Conservation (phyloP, 2,329 filamentous ascomycete genomes). For the Thelonectria blattea region DNA sequence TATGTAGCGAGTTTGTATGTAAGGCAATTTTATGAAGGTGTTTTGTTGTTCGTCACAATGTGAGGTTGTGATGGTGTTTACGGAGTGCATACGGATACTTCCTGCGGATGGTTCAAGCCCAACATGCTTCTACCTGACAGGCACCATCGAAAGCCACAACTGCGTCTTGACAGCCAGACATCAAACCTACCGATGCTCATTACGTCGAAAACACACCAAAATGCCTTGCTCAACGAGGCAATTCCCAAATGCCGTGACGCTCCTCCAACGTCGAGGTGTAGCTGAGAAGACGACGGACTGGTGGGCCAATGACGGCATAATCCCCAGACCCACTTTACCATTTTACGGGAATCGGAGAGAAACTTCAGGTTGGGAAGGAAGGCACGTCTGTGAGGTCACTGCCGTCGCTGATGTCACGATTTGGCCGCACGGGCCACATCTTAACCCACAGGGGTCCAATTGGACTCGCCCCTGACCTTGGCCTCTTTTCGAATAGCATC, state of each 20-base stretch:
- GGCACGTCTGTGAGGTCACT: slow-evolving; percentile 37
- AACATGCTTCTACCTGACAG: no score
- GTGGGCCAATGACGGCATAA: slow-evolving; percentile 33
- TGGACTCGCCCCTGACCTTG: neutral
- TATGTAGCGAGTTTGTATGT: no score
- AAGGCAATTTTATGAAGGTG: neutral
- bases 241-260: no score
- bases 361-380: neutral
- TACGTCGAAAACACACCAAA: slow-evolving; percentile 1
- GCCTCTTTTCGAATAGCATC: neutral
- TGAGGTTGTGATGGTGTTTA: no score
- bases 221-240: neutral
- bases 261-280: neutral
- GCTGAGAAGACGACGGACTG: neutral
- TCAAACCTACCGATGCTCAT: neutral
- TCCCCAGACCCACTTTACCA: neutral
- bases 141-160: no score
- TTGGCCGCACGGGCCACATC: slow-evolving; percentile 7
- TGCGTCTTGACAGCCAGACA: no score
- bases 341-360: neutral
- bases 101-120: no score
- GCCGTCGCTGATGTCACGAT: slow-evolving; percentile 34
- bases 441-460: neutral
- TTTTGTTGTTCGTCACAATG: no score
- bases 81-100: no score